phyloP scores from a whole-genome alignment of 75 land plant species.

The Selaginella moellendorffii region DNA sequence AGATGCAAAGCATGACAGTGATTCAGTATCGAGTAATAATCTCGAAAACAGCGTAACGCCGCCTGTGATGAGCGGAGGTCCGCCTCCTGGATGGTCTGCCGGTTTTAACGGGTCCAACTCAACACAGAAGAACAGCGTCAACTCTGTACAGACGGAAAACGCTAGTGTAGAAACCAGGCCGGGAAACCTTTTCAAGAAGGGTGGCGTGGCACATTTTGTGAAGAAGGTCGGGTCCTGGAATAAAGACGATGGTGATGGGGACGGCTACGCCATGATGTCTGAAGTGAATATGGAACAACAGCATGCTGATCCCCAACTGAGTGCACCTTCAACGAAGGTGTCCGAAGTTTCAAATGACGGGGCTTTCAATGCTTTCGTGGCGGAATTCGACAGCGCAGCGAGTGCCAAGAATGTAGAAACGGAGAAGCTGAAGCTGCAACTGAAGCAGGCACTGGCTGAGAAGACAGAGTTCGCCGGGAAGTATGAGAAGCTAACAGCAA shows the following conservation, averaged over 20 bases:
- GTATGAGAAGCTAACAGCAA: conserved; percentile 84
- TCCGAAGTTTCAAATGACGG: conserved; percentile 10
- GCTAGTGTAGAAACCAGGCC: no score
- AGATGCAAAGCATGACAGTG: conserved; percentile 25
- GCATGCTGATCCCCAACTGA: no score
- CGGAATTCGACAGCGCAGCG: conserved; percentile 41
- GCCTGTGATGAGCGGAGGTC: no score
- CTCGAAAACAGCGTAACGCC: neutral
- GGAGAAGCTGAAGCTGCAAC: conserved; percentile 45
- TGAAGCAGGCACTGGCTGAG: conserved; percentile 48
- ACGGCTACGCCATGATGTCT: conserved; percentile 33
- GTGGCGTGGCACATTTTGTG: conserved; percentile 12
- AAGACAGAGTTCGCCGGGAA: conserved; percentile 59
- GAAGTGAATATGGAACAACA: neutral
- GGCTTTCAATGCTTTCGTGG: conserved; percentile 66
- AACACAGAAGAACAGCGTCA: no score
- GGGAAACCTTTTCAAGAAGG: no score
- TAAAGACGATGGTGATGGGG: conserved; percentile 15
- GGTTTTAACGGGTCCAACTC: neutral
- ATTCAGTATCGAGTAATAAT: conserved; percentile 16
- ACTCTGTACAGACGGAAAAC: no score
- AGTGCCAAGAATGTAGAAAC: conserved; percentile 35
- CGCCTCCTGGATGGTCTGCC: neutral
- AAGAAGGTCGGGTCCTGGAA: conserved; percentile 12
- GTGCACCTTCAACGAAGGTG: conserved; percentile 17